These are phyloP conservation scores for Acmispon strigosus DNA, from an alignment of 306 rosid species.

Conservation along the genomic window DNA sequence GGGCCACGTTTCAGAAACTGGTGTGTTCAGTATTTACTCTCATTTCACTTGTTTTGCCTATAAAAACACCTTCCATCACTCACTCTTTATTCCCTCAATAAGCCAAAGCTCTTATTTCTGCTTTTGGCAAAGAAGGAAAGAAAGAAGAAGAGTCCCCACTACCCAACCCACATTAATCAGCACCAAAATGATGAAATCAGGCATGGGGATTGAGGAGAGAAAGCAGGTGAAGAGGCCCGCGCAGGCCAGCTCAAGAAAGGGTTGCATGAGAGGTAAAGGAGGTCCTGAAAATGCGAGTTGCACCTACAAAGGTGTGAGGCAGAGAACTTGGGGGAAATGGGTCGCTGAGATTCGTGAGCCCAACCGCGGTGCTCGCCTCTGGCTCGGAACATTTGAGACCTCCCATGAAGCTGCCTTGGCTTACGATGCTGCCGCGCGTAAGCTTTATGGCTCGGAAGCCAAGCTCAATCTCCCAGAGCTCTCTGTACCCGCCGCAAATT, in stretches of 20 bases:
- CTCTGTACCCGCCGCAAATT: neutral
- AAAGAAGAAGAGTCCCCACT: neutral
- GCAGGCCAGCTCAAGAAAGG: slow-evolving; percentile 75
- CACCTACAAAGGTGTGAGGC: slow-evolving; percentile 89
- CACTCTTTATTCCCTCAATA: neutral
- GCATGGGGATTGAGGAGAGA: slow-evolving; percentile 15
- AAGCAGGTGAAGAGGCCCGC: slow-evolving; percentile 35
- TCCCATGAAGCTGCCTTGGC: slow-evolving; percentile 86
- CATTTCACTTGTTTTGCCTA: neutral
- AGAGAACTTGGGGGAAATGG: slow-evolving; percentile 99
- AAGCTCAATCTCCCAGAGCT: slow-evolving; percentile 63
- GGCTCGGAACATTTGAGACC: slow-evolving; percentile 88
- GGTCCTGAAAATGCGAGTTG: slow-evolving; percentile 87
- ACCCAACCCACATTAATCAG: neutral
- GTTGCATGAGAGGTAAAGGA: slow-evolving; percentile 94
- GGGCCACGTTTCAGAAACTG: slow-evolving; percentile 69
- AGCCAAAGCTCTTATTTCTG: neutral
- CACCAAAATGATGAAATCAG: slow-evolving; percentile 35
- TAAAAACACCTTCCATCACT: slow-evolving; percentile 31
- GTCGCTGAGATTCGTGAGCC: slow-evolving; percentile 98
- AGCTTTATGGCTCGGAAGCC: slow-evolving; percentile 75
- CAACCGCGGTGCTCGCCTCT: slow-evolving; percentile 84
- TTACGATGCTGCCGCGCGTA: slow-evolving; percentile 73
- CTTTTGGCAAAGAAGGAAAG: neutral
- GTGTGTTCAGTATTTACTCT: neutral